Evolutionary conservation across 192 early-diverging fungal genomes (phyloP), one percentile per base, ranked within the genome.

Genomic region (Podila horticola): DNA sequence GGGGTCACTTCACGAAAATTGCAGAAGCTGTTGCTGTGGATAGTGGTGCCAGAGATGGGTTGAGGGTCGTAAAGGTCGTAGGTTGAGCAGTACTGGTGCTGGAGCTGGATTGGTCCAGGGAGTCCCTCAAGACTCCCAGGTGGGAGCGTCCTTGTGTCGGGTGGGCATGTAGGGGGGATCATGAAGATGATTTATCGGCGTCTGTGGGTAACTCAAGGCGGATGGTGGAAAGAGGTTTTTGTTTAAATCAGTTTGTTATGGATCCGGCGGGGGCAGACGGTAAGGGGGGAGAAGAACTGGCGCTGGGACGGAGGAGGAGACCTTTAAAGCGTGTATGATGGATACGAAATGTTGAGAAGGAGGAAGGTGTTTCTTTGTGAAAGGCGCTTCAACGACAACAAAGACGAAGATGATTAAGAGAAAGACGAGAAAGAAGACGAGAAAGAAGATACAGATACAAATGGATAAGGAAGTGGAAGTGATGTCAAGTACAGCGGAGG

Each of bases 131-230:
- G 69, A 31, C 75, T 49, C 33, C 69, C 75, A 71, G 75, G 69
- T 69, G 63, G 69, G 59, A 62, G 30, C 8, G 69, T 79, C 64
- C 64, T 58, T 63, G 75, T 79, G 62, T 69, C 65, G 41, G 74
- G 64, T 62, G 68, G 67, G 66, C 74, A 76, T 76, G 74, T 60
- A 36, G 65, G 58, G 52, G 74, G 69, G 11, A 71, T 67, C 74
- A 76, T 76, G 74, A 71, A 71, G 74, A 58, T 30, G n/a, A 26
- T n/a, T 3, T n/a, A n/a, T 15, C 26, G 48, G 29, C 28, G 48
- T 45, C n/a, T 31, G 30, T 41, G 38, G 38, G 12, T 8, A 41
- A 34, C 33, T 34, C 22, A 72, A 48, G 9, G 28, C 24, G 58
- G 58, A 60, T 22, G 64, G 60, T 36, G 34, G 66, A 61, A 31